Base-by-base conservation (phyloP, 306 rosid species). In the Cicer yamashitae region DNA sequence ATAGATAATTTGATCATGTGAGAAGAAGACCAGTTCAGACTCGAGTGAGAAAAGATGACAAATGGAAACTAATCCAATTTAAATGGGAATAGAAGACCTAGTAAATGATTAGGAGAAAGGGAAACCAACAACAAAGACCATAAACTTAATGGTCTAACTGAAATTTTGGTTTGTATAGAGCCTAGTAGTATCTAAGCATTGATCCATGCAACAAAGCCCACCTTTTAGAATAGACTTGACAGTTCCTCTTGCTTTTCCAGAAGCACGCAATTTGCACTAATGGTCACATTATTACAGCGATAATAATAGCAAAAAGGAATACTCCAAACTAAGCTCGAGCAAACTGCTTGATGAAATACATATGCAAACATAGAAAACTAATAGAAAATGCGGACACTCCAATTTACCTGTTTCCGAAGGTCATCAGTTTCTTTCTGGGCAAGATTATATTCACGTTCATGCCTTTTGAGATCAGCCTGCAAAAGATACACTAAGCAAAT, bases 381-480 rank as follows among this genome's bases (percentile, higher is more conserved):
- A 14, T 43, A 53, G 46, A 34, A 20, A 43, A 17, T 2, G 7
- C n/a, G 15, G 44, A 45, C 20, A 30, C 67, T 69, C 45, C 57
- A 66, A 17, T 57, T 83, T 82, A 90, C 99, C 96, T 94, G 97
- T 70, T 84, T 92, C 40, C 82, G 93, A 71, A 92, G 97, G 88
- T 90, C 99, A 14, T 47, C 70, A 80, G 80, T 85, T 85, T 92
- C 99, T 85, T 87, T 90, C 71, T 82, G 96, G 39, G 89, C 86
- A 85, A 90, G 83, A 54, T 37, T 74, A 82, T 84, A 82, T 65
- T 90, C 93, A 4, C 99, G 96, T 64, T 87, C 99, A 72, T 77
- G 88, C 83, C 90, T 87, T 91, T 87, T 86, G 51, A 90, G 71
- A 72, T 89, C 92, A 74, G 87, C 97, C 99, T 94, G 82, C 11